These are phyloP conservation scores for Nemania sp. DNA, from an alignment of 2,329 filamentous ascomycete genomes.

Conservation along the genomic window DNA sequence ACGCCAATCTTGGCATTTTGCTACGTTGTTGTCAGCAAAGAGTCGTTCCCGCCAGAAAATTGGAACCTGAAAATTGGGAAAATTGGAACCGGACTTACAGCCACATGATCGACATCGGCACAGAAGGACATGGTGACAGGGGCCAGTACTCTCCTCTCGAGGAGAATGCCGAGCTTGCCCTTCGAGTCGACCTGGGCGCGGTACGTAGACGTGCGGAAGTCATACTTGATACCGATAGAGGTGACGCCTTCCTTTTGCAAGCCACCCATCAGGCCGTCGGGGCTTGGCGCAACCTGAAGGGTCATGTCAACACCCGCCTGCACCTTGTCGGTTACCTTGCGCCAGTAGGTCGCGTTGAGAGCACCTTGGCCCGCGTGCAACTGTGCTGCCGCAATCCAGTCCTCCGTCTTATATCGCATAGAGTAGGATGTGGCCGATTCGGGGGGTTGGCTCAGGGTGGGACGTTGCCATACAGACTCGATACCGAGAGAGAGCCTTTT, in stretches of 20 bases:
- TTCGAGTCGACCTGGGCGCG: conserved; percentile 93
- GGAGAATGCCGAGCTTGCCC: conserved; percentile 87
- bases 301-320: conserved; percentile 96
- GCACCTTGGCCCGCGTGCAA: conserved; percentile 86
- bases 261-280: conserved; percentile 73
- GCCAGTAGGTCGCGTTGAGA: conserved; percentile 92
- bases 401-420: conserved; percentile 84
- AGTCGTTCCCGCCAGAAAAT: too few relatives aligned
- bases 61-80: neutral
- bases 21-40: conserved; percentile 51
- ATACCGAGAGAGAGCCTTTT: conserved; percentile 84
- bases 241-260: conserved; percentile 85
- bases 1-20: conserved; percentile 94
- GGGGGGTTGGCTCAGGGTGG: conserved; percentile 81
- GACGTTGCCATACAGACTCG: conserved; percentile 90
- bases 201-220: conserved; percentile 95
- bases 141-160: conserved; percentile 95
- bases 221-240: conserved; percentile 94
- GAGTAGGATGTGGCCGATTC: conserved; percentile 90
- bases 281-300: conserved; percentile 73
- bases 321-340: conserved; percentile 87
- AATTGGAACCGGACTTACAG: conserved; percentile 63
- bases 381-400: conserved; percentile 93
- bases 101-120: conserved; percentile 93
- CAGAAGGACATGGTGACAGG: conserved; percentile 94